Evolutionary conservation across 306 rosid genomes (phyloP), one percentile per base, ranked within the genome.

Genomic region (Notholithocarpus densiflorus): DNA sequence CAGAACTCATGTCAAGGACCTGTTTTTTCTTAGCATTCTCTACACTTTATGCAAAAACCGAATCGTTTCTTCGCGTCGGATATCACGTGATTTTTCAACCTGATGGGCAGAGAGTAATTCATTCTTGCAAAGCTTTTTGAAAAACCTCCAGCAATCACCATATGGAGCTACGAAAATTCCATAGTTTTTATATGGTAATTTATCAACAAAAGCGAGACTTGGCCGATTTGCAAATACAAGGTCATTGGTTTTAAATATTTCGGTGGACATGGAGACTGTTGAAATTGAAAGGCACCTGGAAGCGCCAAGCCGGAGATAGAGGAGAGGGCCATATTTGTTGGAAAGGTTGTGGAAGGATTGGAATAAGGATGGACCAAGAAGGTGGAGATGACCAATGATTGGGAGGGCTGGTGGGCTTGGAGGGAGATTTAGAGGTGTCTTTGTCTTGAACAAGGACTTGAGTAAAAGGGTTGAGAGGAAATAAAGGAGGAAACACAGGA

Each of bases 341-440:
- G 87, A 80, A 75, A 89, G 87, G 19, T 82, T 60, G 24, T 78
- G 75, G 75, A 87, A 43, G 54, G 86, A 86, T 77, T 72, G 60
- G 82, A 75, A 56, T 23, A 84, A 48, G n/a, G 79, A 55, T 2
- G 80, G 79, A 29, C 65, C 73, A 85, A 82, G 82, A 72, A 75
- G 84, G 82, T 81, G 89, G 78, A 86, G 88, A 76, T 88, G 89
- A 40, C 88, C 88, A 32, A 81, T 76, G 62, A 88, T 9, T 2
- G 88, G 88, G 66, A 83, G 64, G 11, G 88, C 57, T 2, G 87
- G 87, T 9, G 87, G 89, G 68, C 79, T 74, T 1, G 87, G 83
- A 20, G 84, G 87, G 17, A 68, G 83, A 18, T 45, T 12, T 45
- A 8, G 52, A 12, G 14, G 52, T 15, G 14, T 11, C 14, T 2